Evolutionary conservation across 495 filamentous ascomycete genomes (phyloP).

Genomic region (Acidiella bohemica): DNA sequence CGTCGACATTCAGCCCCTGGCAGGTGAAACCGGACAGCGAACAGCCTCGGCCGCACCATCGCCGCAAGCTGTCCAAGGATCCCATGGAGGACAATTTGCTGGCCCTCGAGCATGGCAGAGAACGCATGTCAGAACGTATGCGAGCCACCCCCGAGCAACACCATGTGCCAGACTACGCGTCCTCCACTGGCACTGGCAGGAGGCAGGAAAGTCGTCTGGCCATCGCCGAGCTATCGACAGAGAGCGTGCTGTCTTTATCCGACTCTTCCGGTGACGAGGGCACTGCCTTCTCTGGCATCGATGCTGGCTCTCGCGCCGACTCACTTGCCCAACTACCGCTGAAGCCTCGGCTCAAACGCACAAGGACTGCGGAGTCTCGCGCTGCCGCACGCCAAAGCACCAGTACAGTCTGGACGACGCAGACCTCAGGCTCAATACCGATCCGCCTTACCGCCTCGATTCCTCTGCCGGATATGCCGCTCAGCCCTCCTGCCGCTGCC

Average conservation of each 20-base stretch:
- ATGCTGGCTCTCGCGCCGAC: no score
- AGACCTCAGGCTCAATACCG: slow-evolving; percentile 15
- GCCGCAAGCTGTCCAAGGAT: slow-evolving; percentile 3
- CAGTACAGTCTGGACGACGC: slow-evolving; percentile 7
- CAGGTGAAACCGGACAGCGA: slow-evolving; percentile 5
- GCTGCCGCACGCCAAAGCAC: slow-evolving; percentile 7
- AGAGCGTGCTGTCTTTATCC: slow-evolving; percentile 16
- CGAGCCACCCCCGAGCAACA: no score
- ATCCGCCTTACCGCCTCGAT: slow-evolving; percentile 9
- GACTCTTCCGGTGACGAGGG: slow-evolving; percentile 11
- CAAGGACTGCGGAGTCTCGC: slow-evolving; percentile 6
- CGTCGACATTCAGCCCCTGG: slow-evolving; percentile 11
- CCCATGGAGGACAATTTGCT: slow-evolving; percentile 11
- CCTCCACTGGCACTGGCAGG: no score
- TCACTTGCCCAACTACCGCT: no score
- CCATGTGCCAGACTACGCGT: no score
- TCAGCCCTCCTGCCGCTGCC: background rate
- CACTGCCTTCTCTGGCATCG: no score
- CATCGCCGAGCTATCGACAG: background rate
- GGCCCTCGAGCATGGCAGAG: slow-evolving; percentile 7
- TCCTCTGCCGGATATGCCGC: background rate
- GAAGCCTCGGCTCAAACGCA: no score
- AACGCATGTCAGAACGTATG: slow-evolving; percentile 6
- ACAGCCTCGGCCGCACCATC: slow-evolving; percentile 5
- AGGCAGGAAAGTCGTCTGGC: slow-evolving; percentile 10